Evolutionary conservation across 495 filamentous ascomycete genomes (phyloP), one percentile per base, ranked within the genome.

Genomic region (Podospora conica): DNA sequence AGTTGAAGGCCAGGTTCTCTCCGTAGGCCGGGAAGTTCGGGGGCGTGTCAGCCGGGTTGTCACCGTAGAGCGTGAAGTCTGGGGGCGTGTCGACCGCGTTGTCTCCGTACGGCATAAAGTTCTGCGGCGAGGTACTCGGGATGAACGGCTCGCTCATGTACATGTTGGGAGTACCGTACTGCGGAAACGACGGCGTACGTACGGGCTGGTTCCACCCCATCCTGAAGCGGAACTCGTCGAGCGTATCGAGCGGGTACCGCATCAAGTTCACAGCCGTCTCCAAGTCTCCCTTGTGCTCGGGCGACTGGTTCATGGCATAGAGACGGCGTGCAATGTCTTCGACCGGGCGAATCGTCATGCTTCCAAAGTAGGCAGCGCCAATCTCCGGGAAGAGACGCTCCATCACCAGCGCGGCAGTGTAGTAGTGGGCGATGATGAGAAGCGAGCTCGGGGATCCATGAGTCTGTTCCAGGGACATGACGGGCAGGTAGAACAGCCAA

Each of bases 401-500:
- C 75, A 98, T 84, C 40, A 90, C 85, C 63, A 97, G 79, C 11
- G 91, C 93, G 29, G 91, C 85, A 4, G 91, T 92, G 75, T 96
- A 97, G 77, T 96, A 94, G 72, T 98, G 90, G 9, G 93, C 90
- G 48, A 98, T 86, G 31, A 96, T 84, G 22, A 97, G 81, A 75
- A 97, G 81, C 21, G 89, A 86, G 31, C 86, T 87, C 4, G 85
- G 81, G 66, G 87, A 86, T 25, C 78, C 79, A 23, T 82, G 76
- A 23, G 83, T 84, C 60, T 83, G 80, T 69, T 87, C 83, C 40
- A 91, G 80, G 66, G 85, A 85, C 68, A 81, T 80, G 61, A 91
- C 86, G 3, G 96, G 96, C 56, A 97, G 84, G 91, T 93, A 98
- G 79, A 97, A 96, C 22, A 98, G 85, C 93, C 96, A 97, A 64